phyloP scores from a whole-genome alignment of 768 basidiomycete genomes.

The Pleurotus ostreatus region DNA sequence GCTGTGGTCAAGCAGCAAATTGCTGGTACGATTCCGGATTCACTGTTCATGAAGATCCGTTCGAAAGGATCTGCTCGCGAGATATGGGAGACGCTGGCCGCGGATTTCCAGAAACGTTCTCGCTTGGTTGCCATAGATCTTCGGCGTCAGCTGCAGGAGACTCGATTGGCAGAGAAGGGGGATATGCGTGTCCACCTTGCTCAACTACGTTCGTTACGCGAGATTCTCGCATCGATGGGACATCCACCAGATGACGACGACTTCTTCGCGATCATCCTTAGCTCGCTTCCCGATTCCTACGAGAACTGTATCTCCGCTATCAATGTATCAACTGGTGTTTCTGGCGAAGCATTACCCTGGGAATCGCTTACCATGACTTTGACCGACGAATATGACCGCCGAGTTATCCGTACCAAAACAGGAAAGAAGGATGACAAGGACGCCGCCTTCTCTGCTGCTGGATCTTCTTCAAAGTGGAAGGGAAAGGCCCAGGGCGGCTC shows the following conservation, averaged over 20 bases:
- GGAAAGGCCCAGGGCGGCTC: neutral
- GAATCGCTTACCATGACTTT: neutral
- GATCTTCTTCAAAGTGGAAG: neutral
- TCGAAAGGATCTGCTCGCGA: neutral
- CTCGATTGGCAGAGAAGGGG: neutral
- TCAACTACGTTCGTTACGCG: neutral
- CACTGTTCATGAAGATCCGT: neutral
- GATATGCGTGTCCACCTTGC: neutral
- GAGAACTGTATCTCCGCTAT: neutral
- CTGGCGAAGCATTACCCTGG: neutral
- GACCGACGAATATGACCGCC: neutral
- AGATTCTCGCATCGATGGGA: neutral
- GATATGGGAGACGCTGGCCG: neutral
- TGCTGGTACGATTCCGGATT: neutral
- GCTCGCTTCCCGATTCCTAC: conserved; percentile 1
- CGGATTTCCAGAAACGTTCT: neutral
- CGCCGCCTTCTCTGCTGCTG: neutral
- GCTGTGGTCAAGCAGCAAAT: neutral
- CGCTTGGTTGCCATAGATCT: neutral
- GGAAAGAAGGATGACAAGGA: conserved; percentile 1
- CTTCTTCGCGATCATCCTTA: conserved; percentile 1
- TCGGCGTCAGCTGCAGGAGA: neutral
- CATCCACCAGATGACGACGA: neutral
- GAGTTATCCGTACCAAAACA: neutral
- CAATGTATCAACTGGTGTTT: neutral